A percentile compares a stretch with the other conserved stretches of the same genome.
Evolutionary conservation across 352 stramenopile species (phyloP).

Genomic region (Phytophthora sojae): DNA sequence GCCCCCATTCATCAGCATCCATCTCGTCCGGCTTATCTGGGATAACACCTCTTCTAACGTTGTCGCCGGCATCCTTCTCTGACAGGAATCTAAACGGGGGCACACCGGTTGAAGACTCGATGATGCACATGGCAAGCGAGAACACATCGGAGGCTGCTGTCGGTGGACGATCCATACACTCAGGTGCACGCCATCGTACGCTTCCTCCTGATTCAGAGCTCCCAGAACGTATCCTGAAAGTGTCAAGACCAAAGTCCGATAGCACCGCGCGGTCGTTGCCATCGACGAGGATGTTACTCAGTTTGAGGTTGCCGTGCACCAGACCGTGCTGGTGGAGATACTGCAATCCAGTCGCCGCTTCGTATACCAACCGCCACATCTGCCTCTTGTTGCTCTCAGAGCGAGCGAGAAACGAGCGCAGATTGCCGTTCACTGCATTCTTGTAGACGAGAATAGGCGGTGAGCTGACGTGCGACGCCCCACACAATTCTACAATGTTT

Average conservation of each 20-base stretch:
- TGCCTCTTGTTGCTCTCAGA: neutral
- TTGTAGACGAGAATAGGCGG: conserved; percentile 17
- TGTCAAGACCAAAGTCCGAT: conserved; percentile 33
- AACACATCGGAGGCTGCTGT: conserved; percentile 37
- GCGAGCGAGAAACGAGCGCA: conserved; percentile 6
- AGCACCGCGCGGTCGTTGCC: conserved; percentile 24
- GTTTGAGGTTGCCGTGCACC: conserved; percentile 40
- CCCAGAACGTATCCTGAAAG: neutral
- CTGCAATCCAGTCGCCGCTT: conserved; percentile 29
- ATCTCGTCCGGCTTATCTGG: neutral
- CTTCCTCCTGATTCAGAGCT: conserved; percentile 5
- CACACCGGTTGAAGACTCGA: conserved; percentile 26
- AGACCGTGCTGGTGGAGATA: conserved; percentile 31
- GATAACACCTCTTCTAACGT: neutral
- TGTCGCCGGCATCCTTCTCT: neutral
- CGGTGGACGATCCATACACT: neutral
- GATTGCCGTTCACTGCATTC: neutral
- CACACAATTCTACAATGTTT: conserved; percentile 12
- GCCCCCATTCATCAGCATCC: neutral
- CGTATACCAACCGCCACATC: conserved; percentile 6
- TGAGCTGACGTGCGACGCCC: conserved; percentile 11
- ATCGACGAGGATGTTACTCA: conserved; percentile 39
- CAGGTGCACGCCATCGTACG: conserved; percentile 6
- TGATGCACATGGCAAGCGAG: conserved; percentile 40
- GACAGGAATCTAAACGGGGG: neutral